Evolutionary conservation across 352 stramenopile species (phyloP).

Genomic region (Phytopythium montanum): DNA sequence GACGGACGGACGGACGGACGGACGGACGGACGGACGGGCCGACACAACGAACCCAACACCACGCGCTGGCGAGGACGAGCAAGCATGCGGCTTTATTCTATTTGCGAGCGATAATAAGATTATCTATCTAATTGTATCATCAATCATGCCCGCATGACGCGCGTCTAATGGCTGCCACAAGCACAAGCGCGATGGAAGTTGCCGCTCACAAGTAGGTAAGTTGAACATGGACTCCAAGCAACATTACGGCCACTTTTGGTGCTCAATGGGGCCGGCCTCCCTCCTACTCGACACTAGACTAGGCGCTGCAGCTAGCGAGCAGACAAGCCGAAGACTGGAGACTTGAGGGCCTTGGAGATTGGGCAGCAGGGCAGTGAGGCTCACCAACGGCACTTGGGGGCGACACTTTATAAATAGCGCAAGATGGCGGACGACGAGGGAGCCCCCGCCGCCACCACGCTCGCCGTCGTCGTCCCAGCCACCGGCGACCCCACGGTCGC

Average conservation of each 20-base stretch:
- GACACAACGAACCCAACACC: neutral
- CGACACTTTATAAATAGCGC: slow-evolving; percentile 59
- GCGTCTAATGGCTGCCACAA: neutral
- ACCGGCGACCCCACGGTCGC: slow-evolving; percentile 13
- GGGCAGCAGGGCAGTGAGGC: too few species aligned
- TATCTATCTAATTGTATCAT: too few species aligned
- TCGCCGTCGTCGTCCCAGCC: slow-evolving; percentile 10
- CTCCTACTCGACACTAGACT: too few species aligned
- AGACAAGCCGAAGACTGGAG: too few species aligned
- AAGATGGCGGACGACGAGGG: slow-evolving; percentile 33
- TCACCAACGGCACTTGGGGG: too few species aligned
- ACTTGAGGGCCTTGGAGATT: too few species aligned
- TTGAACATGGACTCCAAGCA: neutral
- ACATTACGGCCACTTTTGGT: neutral
- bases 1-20: neutral
- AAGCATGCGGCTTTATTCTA: slow-evolving; percentile 6
- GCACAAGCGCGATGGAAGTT: neutral
- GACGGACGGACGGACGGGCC: neutral
- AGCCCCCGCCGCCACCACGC: slow-evolving; percentile 11
- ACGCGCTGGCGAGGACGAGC: neutral
- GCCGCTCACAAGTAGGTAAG: too few species aligned
- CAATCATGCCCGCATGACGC: too few species aligned
- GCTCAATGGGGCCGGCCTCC: too few species aligned
- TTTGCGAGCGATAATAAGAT: slow-evolving; percentile 4
- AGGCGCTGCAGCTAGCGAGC: too few species aligned